Base-by-base conservation (phyloP, 2,329 filamentous ascomycete genomes). In the Madurella fahalii region DNA sequence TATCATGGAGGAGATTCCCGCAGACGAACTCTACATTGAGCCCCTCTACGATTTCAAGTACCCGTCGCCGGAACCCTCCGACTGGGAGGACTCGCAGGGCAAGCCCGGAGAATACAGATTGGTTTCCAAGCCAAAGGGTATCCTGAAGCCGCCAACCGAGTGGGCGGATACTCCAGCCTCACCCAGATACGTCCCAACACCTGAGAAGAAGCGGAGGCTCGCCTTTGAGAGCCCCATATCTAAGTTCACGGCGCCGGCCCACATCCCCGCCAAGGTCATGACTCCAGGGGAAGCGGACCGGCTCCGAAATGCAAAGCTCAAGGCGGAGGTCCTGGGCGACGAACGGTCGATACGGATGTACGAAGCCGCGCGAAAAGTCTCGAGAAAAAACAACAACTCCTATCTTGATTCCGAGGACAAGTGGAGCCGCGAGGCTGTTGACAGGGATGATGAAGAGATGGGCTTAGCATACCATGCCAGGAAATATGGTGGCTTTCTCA, bases 1-100 rank as follows among this genome's bases (percentile, higher is more conserved):
- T 8, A 31, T 63, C 15, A 59, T 65, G 43, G 65, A 67, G 34
- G 59, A 61, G 7, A 39, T 67, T 11, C 51, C 60, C 7, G 52
- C 63, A 16, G 52, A 58, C n/a, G 55, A 67, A 5, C 30, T 63
- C 25, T 18, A 41, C 12, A 52, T 65, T 34, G 44, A 59, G 11
- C 52, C 53, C 3, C n/a, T 56, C 9, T 61, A 63, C 43, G 61
- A 60, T 7, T 50, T 51, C 32, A 61, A 47, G 37, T 61, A 51
- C 39, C 62, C 63, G 9, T 52, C 53, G 11, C 41, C 53, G 9
- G 57, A 58, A 34, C 39, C 56, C 9, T 53, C 60, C 9, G 57
- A 50, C 18, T 54, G 54, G 4, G 47, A 51, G 16, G 32, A 20
- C 16, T 30, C 31, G 8, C 43, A 44, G 16, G 32, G 40, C 18